These are phyloP conservation scores for Epichloe bromicola DNA, from an alignment of 2,329 filamentous ascomycete genomes.

Conservation along the genomic window DNA sequence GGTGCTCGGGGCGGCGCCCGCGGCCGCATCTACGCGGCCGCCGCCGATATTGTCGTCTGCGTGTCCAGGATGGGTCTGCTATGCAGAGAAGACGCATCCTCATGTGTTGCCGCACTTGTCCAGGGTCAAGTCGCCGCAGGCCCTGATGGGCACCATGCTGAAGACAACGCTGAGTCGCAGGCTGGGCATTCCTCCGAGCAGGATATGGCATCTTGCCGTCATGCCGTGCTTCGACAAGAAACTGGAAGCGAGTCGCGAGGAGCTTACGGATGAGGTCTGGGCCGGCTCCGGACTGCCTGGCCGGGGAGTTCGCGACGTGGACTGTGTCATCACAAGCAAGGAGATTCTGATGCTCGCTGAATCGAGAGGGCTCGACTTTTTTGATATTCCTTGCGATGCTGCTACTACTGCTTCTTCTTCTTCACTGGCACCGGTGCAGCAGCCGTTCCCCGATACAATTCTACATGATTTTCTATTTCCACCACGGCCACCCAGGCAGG, in stretches of 20 bases:
- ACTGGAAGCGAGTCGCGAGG: constrained; percentile 83
- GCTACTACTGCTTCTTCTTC: constrained; percentile 27
- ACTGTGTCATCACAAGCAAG: constrained; percentile 95
- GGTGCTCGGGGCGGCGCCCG: constrained; percentile 30
- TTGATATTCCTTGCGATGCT: constrained; percentile 33
- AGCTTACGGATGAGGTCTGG: constrained; percentile 77
- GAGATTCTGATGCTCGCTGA: constrained; percentile 85
- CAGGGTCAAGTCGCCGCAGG: constrained; percentile 85
- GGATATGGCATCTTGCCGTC: constrained; percentile 87
- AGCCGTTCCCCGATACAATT: constrained; percentile 57
- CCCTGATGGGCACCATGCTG: constrained; percentile 75
- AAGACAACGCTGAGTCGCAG: constrained; percentile 71
- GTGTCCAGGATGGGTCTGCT: constrained; percentile 97
- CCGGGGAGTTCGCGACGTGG: constrained; percentile 67
- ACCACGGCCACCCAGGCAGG: constrained; percentile 26
- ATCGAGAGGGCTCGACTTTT: constrained; percentile 66
- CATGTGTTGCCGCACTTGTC: constrained; percentile 86
- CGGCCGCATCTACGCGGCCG: constrained; percentile 15
- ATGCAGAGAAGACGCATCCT: constrained; percentile 95
- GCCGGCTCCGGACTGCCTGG: constrained; percentile 32
- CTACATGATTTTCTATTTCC: constrained; percentile 67
- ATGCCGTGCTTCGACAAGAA: constrained; percentile 99
- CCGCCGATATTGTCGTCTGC: constrained; percentile 77
- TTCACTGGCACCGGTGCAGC: constrained; percentile 18
- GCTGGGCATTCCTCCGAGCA: constrained; percentile 58